Evolutionary conservation across 106 monocot genomes (phyloP).

Genomic region (Narthecium ossifragum): DNA sequence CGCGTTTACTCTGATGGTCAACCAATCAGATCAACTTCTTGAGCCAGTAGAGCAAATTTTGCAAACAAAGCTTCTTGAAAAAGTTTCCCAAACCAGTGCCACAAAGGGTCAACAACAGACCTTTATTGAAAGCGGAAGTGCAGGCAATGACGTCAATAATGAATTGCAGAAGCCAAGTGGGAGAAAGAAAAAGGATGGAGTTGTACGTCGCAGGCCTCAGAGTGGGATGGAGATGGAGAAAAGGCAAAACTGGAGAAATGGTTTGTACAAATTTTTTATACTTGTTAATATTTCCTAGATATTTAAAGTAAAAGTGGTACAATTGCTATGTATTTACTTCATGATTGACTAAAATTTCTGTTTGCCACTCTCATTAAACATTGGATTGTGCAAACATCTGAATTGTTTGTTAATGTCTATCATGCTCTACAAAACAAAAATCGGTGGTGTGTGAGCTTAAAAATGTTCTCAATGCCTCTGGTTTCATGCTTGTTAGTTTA

Average conservation of each 20-base stretch:
- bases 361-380: too few relatives aligned
- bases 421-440: too few relatives aligned
- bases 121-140: slow-evolving; percentile 24
- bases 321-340: too few relatives aligned
- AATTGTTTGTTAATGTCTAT: not conserved
- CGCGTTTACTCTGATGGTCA: slow-evolving; percentile 47
- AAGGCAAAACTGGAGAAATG: slow-evolving; percentile 49
- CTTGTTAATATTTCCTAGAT: slow-evolving; percentile 1
- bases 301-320: not conserved
- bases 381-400: not conserved
- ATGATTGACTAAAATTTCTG: too few relatives aligned
- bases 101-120: slow-evolving; percentile 22
- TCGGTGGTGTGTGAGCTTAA: too few relatives aligned
- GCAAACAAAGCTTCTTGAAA: slow-evolving; percentile 37
- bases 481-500: too few relatives aligned
- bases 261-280: slow-evolving; percentile 14
- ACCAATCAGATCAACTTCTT: slow-evolving; percentile 57
- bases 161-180: slow-evolving; percentile 22
- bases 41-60: slow-evolving; percentile 52
- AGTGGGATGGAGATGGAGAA: slow-evolving; percentile 31
- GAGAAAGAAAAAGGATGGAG: slow-evolving; percentile 39
- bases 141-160: slow-evolving; percentile 18
- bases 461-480: too few relatives aligned
- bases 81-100: slow-evolving; percentile 20
- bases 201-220: slow-evolving; percentile 26